Base-by-base conservation (phyloP, 345 rosid genomes). In the Boechera retrofracta region DNA sequence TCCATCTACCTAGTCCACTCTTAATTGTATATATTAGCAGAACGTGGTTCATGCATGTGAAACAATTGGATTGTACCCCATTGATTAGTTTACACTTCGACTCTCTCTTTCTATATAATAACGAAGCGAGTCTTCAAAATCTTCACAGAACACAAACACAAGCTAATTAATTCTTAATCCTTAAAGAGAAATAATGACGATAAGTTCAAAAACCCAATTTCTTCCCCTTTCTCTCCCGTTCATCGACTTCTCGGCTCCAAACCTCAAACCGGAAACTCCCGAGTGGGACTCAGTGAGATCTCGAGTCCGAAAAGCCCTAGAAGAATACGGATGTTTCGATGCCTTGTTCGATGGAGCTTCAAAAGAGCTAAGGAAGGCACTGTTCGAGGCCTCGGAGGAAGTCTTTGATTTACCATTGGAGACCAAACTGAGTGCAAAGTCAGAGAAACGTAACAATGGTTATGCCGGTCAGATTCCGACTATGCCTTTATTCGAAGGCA, bases 291-390 rank as follows among this genome's bases (percentile, higher is more conserved):
- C 63, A 0, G 77, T 81, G 72, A 83, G 79, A 76, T 48, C 53
- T 29, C 68, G 54, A 24, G 87, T 86, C 66, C 74, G 78, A 38
- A 24, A 62, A 74, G 86, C 89, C 10, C 77, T 87, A 5, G 88
- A 83, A 67, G 87, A 86, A 15, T 83, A 77, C 39, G 91, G 94
- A 7, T 86, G 87, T 72, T 89, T 87, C 38, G 89, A 87, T 82
- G 94, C 86, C 3, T 55, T 58, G 53, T 83, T 81, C 56, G 35
- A 86, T 60, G 82, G 71, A 60, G 80, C 73, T 74, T 79, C 94
- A 0, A 0, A 9, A 10, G 88, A 86, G 42, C 71, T 70, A 15
- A n/a, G 82, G 41, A 75, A 82, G 47, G 67, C 80, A 0, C 5
- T 85, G 66, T 77, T 86, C 31, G 62, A 67, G 12, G 83, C 83